Conservation (phyloP, 2,329 filamentous ascomycete species). For the Stagonosporopsis chrysanthemi region DNA sequence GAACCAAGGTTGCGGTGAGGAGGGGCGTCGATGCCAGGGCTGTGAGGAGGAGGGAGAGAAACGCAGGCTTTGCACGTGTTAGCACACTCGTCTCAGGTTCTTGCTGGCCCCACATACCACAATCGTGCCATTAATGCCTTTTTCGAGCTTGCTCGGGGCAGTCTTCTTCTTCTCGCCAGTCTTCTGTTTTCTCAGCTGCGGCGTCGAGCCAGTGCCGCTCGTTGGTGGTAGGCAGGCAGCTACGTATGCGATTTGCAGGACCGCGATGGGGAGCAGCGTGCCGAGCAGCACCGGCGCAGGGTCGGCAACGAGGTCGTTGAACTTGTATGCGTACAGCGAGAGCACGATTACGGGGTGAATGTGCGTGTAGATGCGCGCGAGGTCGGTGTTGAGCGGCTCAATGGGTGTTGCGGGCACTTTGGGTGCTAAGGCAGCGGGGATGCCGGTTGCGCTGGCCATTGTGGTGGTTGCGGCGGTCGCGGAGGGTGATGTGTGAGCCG, state of each 20-base stretch:
- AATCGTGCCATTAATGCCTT: constrained; percentile 41
- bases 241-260: constrained; percentile 68
- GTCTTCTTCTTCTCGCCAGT: constrained; percentile 51
- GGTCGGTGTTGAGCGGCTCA: constrained; percentile 56
- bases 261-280: constrained; percentile 68
- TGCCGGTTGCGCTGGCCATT: constrained; percentile 40
- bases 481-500: not conserved
- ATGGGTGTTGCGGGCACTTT: constrained; percentile 50
- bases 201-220: constrained; percentile 43
- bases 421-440: constrained; percentile 31
- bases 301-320: constrained; percentile 72
- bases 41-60: constrained; percentile 71
- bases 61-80: constrained; percentile 63
- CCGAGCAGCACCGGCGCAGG: constrained; percentile 70
- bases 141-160: constrained; percentile 35
- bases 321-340: constrained; percentile 68
- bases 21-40: constrained; percentile 64
- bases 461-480: not conserved
- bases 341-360: constrained; percentile 73
- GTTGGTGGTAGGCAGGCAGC: constrained; percentile 66
- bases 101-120: constrained; percentile 48
- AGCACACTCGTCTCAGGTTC: not conserved
- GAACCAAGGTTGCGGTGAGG: constrained; percentile 70
- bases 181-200: constrained; percentile 60
- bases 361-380: constrained; percentile 66